Evolutionary conservation across 2,329 filamentous ascomycete genomes (phyloP), one percentile per base, ranked within the genome.

Genomic region (Alternaria burnsii): DNA sequence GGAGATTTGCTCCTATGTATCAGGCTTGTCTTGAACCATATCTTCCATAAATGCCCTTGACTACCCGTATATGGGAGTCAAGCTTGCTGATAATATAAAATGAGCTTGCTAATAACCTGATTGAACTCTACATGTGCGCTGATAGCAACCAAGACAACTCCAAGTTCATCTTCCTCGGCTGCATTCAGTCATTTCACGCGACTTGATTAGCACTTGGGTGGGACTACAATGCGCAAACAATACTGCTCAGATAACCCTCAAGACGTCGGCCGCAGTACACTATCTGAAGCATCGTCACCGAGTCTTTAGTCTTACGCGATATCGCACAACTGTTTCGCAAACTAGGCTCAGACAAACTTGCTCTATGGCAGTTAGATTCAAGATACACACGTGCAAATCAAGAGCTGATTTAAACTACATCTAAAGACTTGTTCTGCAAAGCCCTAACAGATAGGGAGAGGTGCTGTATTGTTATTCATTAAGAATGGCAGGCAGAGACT

Each of bases 391-490:
- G 2, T 34, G 12, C 1, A 3, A 34, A 34, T 34, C 2, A 16
- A 36, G 28, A 1, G 28, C 3, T 3, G 11, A 12, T 12, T 30
- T 2, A 30, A 4, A 11, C 14, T 14, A 16, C 5, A 5, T 6
- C 5, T 5, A 6, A 34, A 34, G 12, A 16, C 6, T 11, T 30
- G 3, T 4, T 40, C 18, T 10, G 4, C 5, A 24, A 16, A 40
- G 6, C 2, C 12, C 5, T 5, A 14, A 30, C 1, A 8, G 7
- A 47, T 26, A 18, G 5, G 6, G 14, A 32, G 3, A 4, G 4
- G 30, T 9, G 7, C 9, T 3, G 0, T 14, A 1, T n/a, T 5
- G 11, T 16, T 3, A 5, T 10, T 3, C 2, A 5, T 5, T 24
- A 3, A 14, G 3, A 30, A 30, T 12, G 28, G 28, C 10, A 7